Percentiles rank a stretch among this genome's conserved stretches.
These are phyloP conservation scores for Gynandropsis gynandra DNA, from an alignment of 345 rosid species.

Conservation along the genomic window DNA sequence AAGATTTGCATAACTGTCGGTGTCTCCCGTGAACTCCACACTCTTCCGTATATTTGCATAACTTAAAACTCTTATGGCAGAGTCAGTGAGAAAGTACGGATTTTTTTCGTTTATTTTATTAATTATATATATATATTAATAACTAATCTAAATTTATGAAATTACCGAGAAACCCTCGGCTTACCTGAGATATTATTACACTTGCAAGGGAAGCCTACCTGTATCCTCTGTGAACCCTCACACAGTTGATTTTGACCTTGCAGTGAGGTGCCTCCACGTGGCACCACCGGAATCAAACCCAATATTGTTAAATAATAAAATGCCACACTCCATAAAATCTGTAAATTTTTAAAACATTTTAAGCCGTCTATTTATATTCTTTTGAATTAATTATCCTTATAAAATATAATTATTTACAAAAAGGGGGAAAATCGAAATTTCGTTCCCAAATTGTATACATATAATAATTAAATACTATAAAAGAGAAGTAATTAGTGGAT, in stretches of 20 bases:
- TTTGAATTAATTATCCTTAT: background rate
- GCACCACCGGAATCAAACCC: background rate
- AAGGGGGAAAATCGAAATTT: no score
- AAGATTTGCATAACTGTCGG: slow-evolving; percentile 44
- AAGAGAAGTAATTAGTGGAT: no score
- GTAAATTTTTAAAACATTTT: background rate
- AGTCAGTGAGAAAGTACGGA: slow-evolving; percentile 12
- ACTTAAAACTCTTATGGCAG: background rate
- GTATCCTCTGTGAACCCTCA: background rate
- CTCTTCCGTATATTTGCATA: slow-evolving; percentile 22
- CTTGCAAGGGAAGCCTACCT: background rate
- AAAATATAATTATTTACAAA: no score
- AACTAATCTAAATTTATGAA: background rate
- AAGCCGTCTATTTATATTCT: background rate
- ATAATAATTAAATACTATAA: no score
- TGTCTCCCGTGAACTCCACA: slow-evolving; percentile 44
- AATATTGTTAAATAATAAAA: background rate
- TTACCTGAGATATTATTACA: no score
- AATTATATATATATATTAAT: background rate
- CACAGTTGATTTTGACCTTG: background rate
- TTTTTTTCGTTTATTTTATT: background rate
- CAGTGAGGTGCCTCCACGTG: background rate
- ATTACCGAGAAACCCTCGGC: background rate
- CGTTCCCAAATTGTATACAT: no score
- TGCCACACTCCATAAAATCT: background rate